Evolutionary conservation across 164 flowering plant genomes (phyloP), one percentile per base, ranked within the genome.

Genomic region (Liquidambar formosana): DNA sequence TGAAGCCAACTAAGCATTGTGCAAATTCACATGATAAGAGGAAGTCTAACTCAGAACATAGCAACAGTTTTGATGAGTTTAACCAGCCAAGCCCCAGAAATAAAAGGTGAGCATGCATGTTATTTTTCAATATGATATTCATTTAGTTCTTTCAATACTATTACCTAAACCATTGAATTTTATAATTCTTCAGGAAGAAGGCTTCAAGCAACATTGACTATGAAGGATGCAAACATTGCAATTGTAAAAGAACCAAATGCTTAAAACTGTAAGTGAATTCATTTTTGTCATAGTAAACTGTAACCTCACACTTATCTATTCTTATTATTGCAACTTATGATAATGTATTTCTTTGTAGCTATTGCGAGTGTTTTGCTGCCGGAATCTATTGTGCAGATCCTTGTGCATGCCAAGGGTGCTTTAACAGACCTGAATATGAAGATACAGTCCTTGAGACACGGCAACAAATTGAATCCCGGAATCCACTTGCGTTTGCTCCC

Each of bases 331-430:
- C 28, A 27, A 41, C 21, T 38, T 44, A 14, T 43, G 19, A 14
- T 13, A 54, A 12, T 62, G 2, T 28, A 13, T 66, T 49, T 46
- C 12, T 63, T 74, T 75, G 67, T 82, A 93, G 98, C 63, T 94
- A 89, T 48, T 94, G 97, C 75, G 96, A 90, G 46, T 94, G 96
- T 71, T 94, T 92, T 87, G 91, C 91, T 65, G 91, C 90, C 26
- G 98, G 96, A 47, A 48, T 79, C 46, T 90, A 86, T 69, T 94
- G 97, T 79, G 77, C 75, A 8, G 97, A 80, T 22, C 61, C 86
- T 56, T 92, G 96, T 86, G 63, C 96, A 67, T 94, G 97, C 78
- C 82, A 73, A 77, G 92, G 76, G 18, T 92, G 97, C 84, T 83
- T 76, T 41, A 94, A 94, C 77, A 84, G 69, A 69, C 89, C 87